phyloP scores from a whole-genome alignment of 2,329 filamentous ascomycete species.

The Fusarium drepaniforme region DNA sequence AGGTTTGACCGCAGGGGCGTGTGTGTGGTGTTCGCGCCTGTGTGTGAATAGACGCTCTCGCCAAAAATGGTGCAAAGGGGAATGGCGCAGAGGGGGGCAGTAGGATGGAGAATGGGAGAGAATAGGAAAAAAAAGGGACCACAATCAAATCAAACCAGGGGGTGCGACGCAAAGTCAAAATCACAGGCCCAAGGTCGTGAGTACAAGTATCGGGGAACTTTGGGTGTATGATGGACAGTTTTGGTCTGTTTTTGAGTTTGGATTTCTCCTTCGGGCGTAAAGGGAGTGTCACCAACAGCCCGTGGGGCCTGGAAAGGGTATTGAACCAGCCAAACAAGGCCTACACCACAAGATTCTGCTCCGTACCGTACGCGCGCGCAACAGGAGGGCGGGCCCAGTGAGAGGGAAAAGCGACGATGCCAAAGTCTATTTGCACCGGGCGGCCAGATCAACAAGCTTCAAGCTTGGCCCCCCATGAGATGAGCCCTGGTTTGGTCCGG shows the following conservation, averaged over 20 bases:
- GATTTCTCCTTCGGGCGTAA: constrained; percentile 26
- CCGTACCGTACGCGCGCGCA: constrained; percentile 19
- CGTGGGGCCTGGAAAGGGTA: constrained; percentile 27
- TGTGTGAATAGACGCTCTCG: constrained; percentile 15
- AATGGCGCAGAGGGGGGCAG: constrained; percentile 10
- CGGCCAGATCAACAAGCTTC: constrained; percentile 33
- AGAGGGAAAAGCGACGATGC: constrained; percentile 30
- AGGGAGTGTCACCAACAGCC: constrained; percentile 24
- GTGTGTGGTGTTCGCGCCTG: constrained; percentile 3
- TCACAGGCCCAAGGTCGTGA: constrained; percentile 13
- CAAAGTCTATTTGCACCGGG: constrained; percentile 44
- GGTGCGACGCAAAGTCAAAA: constrained; percentile 1
- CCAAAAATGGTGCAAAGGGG: constrained; percentile 2
- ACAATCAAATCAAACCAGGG: constrained; percentile 22
- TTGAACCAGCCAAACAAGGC: constrained; percentile 23
- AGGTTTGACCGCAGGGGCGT: constrained; percentile 23
- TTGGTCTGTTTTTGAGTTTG: constrained; percentile 36
- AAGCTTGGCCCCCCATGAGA: constrained; percentile 27
- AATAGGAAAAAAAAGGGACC: constrained; percentile 14
- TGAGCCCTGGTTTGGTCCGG: constrained; percentile 27
- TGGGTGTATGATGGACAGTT: constrained; percentile 28
- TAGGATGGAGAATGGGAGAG: constrained; percentile 2
- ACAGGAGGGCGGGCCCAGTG: constrained; percentile 19
- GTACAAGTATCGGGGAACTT: constrained; percentile 20
- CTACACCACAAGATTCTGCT: constrained; percentile 28